phyloP scores from a whole-genome alignment of 164 flowering plant genomes.

The Piper longum region DNA sequence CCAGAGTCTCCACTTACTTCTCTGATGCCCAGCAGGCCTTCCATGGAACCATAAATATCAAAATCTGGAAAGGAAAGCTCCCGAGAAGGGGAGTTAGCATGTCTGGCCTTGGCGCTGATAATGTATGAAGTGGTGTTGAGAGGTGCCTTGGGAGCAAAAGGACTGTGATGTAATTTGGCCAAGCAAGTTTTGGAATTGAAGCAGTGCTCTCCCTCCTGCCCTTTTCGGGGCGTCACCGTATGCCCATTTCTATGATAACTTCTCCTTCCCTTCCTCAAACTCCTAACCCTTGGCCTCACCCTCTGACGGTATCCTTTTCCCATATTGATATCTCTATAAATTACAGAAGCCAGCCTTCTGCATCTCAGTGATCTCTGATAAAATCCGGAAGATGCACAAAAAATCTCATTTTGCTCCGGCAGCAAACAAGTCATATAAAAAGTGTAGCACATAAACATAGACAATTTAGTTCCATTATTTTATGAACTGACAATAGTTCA shows the following conservation, averaged over 20 bases:
- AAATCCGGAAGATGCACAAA: no score
- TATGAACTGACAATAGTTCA: no score
- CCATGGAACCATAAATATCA: conserved; percentile 6
- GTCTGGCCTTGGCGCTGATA: background rate
- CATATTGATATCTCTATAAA: background rate
- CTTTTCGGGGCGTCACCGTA: background rate
- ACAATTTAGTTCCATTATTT: no score
- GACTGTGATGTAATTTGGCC: background rate
- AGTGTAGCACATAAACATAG: no score
- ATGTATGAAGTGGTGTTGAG: conserved; percentile 9
- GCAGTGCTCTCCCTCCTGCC: background rate
- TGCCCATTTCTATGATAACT: background rate
- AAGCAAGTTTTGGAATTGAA: background rate
- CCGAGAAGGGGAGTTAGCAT: background rate
- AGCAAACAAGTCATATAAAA: no score
- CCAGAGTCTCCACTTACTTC: background rate
- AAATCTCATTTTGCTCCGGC: no score
- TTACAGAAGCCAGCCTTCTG: no score
- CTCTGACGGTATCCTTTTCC: background rate
- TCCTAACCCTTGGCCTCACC: background rate
- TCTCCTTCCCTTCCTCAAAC: background rate
- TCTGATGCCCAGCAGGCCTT: background rate
- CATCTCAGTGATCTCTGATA: no score
- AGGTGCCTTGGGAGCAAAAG: conserved; percentile 3
- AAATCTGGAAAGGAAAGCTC: background rate